Base-by-base conservation (phyloP, 768 basidiomycete species). In the Pleurotus tuber-regium region DNA sequence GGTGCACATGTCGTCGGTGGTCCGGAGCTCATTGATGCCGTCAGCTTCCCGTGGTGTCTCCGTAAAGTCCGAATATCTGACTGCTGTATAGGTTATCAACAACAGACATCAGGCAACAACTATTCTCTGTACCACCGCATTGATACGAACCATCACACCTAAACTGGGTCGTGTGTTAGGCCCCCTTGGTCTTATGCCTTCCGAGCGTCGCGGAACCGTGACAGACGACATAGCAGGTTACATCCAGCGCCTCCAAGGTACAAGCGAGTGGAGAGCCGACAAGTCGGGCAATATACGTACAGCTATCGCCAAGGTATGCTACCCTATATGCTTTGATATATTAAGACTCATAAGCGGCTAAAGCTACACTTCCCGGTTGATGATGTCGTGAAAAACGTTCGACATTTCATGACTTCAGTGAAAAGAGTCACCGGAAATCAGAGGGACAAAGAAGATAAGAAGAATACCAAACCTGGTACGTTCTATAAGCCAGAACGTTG, bases 141-240 rank as follows among this genome's bases (percentile, higher is more conserved):
- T 96, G 61, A 81, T 93, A 49, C 79, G 83, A 39, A 69, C 83
- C 26, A 90, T 98, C 55, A 86, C 87, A 10, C 83, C 88, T 4
- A 85, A 80, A 61, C 77, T 98, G 2, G 94, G 66, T 71, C 90
- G 71, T 70, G 87, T 67, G 73, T 89, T 69, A 69, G 84, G 96
- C 59, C 95, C 93, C 35, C 83, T 91, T 47, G 96, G 96, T 51
- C 71, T 98, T 39, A 97, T 99, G 95, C 97, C 97, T 9, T 89
- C 90, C 5, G 91, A 88, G 55, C 85, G 94, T 66, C 80, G 94
- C 52, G 97, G 97, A 4, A 95, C 95, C 1, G 96, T 98, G 16
- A 91, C 92, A 1, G 89, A 93, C 43, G 92, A 98, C 54, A 76
- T 98, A 35, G 85, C 77, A 11, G 84, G 83, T 10, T 95, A 89